These are phyloP conservation scores for Tolypocladium tundrense DNA, from an alignment of 2,329 filamentous ascomycete genomes.

Conservation along the genomic window DNA sequence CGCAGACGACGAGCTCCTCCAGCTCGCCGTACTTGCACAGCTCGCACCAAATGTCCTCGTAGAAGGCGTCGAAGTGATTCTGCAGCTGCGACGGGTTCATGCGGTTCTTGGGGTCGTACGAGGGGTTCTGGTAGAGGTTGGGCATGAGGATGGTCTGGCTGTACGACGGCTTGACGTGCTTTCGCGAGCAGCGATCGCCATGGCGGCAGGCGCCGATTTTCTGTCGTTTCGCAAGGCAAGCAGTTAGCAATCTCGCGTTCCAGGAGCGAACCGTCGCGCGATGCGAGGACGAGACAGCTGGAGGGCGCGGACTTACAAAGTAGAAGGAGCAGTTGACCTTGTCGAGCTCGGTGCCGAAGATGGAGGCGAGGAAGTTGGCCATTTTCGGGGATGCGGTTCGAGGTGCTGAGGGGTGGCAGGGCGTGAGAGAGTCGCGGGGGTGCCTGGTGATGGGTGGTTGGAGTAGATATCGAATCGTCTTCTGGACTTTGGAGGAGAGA, in stretches of 20 bases:
- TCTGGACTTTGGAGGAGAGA: neutral
- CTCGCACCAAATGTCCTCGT: constrained; percentile 99
- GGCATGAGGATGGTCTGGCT: constrained; percentile 95
- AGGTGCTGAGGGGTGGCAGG: constrained; percentile 1
- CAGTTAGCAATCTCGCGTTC: neutral
- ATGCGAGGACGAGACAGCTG: neutral
- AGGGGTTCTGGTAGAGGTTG: constrained; percentile 98
- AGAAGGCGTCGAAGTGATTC: constrained; percentile 99
- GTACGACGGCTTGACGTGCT: constrained; percentile 99
- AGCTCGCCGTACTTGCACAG: constrained; percentile 98
- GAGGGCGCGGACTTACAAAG: constrained; percentile 28
- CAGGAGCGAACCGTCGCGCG: neutral
- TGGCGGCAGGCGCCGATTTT: constrained; percentile 99
- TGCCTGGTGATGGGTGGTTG: constrained; percentile 4
- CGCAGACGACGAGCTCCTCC: constrained; percentile 95
- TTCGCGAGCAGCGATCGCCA: constrained; percentile 94
- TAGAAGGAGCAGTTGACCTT: constrained; percentile 99
- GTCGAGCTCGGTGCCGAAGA: constrained; percentile 99
- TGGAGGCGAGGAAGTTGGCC: constrained; percentile 98
- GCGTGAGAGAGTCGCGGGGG: constrained; percentile 1
- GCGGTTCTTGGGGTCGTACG: constrained; percentile 91
- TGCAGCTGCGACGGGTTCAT: constrained; percentile 95
- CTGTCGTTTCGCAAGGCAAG: constrained; percentile 16
- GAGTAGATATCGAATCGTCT: neutral
- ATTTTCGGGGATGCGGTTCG: constrained; percentile 35